A percentile compares a stretch with the other conserved stretches of the same genome.
These are phyloP conservation scores for Diaporthe citrichinensis DNA, from an alignment of 2,329 filamentous ascomycete genomes.

Conservation along the genomic window DNA sequence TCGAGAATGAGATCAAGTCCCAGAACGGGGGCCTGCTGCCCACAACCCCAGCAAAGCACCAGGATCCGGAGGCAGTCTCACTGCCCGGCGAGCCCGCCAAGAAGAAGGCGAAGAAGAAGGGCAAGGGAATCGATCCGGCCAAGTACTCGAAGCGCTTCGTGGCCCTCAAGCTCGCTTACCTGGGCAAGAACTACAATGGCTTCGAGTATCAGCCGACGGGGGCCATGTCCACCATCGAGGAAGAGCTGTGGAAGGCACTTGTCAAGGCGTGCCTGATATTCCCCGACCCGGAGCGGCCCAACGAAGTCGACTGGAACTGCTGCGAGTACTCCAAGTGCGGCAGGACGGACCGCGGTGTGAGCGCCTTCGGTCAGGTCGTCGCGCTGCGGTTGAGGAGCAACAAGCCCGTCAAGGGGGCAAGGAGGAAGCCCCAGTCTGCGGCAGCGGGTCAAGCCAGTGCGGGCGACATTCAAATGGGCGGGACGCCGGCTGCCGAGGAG, in stretches of 20 bases:
- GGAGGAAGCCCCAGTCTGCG: constrained; percentile 43
- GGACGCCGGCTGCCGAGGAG: constrained; percentile 10
- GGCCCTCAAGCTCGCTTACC: constrained; percentile 93
- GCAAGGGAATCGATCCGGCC: constrained; percentile 78
- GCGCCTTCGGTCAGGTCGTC: constrained; percentile 96
- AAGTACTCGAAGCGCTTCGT: constrained; percentile 88
- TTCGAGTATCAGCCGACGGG: constrained; percentile 88
- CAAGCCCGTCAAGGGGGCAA: constrained; percentile 66
- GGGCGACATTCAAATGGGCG: constrained; percentile 32
- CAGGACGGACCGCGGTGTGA: constrained; percentile 92
- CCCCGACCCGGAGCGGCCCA: constrained; percentile 71
- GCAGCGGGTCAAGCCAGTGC: constrained; percentile 44
- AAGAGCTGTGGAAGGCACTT: constrained; percentile 93
- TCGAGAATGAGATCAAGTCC: constrained; percentile 75
- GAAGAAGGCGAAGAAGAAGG: constrained; percentile 55
- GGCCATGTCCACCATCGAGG: constrained; percentile 85
- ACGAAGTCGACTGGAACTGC: constrained; percentile 81
- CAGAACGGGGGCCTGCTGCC: background rate
- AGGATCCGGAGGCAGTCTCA: background rate
- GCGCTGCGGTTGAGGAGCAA: constrained; percentile 86
- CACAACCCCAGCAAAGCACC: background rate
- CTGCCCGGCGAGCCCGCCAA: constrained; percentile 23
- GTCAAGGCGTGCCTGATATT: constrained; percentile 83
- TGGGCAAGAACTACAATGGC: constrained; percentile 92
- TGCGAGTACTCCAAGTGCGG: constrained; percentile 97